Percentiles rank a stretch among this genome's conserved stretches.
phyloP scores from a whole-genome alignment of 2,329 filamentous ascomycete species.

The Cercospora berteroae region DNA sequence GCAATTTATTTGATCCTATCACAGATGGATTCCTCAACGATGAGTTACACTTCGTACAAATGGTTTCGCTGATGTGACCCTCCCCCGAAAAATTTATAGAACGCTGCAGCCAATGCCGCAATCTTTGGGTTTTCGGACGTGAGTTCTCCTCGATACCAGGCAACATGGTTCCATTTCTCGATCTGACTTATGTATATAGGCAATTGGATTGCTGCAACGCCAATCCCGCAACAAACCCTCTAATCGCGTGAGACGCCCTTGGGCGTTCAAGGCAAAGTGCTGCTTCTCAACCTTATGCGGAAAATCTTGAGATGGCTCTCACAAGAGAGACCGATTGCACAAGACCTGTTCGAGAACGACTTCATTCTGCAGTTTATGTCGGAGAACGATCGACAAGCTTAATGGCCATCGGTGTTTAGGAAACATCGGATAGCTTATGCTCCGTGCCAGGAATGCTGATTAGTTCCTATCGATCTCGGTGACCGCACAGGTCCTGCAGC shows the following conservation, averaged over 20 bases:
- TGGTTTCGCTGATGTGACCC: constrained; percentile 42
- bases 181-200: constrained; percentile 22
- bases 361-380: not conserved
- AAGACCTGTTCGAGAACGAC: constrained; percentile 26
- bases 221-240: constrained; percentile 35
- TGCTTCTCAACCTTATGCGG: constrained; percentile 37
- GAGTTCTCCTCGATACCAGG: not conserved
- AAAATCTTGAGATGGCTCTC: constrained; percentile 43
- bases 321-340: constrained; percentile 27
- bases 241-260: constrained; percentile 32
- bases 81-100: constrained; percentile 39
- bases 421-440: not conserved
- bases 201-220: constrained; percentile 34
- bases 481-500: not conserved
- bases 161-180: too few species aligned
- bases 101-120: constrained; percentile 30
- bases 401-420: not conserved
- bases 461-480: not conserved
- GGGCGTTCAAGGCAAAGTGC: constrained; percentile 34
- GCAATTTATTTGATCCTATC: constrained; percentile 28
- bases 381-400: not conserved
- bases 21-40: constrained; percentile 16
- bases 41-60: constrained; percentile 27
- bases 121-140: constrained; percentile 35
- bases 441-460: not conserved